Conservation (phyloP, 2,329 filamentous ascomycete species). For the Fusarium odoratissimum region DNA sequence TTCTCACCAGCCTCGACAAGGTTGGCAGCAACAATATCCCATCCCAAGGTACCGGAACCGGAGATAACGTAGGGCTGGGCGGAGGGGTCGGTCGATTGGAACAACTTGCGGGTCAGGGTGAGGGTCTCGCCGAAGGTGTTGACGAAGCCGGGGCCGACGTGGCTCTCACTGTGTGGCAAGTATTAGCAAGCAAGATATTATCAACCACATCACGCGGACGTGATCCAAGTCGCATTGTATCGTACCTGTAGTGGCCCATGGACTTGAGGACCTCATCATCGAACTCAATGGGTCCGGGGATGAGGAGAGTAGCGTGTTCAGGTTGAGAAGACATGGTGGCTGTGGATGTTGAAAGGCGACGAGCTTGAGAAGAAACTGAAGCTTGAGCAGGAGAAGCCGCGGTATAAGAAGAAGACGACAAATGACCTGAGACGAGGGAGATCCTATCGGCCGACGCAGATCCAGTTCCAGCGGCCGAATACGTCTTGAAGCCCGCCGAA, state of each 20-base stretch:
- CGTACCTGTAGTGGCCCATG: constrained; percentile 89
- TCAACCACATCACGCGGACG: not conserved
- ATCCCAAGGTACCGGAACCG: constrained; percentile 94
- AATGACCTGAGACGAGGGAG: constrained; percentile 45
- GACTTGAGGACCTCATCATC: constrained; percentile 95
- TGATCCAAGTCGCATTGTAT: constrained; percentile 4
- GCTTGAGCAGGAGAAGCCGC: constrained; percentile 24
- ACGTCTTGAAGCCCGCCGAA: constrained; percentile 38
- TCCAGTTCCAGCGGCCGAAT: constrained; percentile 34
- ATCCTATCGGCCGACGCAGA: constrained; percentile 44
- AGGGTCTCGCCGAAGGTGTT: constrained; percentile 91
- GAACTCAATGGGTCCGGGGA: constrained; percentile 97
- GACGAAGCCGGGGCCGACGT: constrained; percentile 90
- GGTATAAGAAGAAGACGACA: constrained; percentile 39
- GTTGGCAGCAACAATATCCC: constrained; percentile 97
- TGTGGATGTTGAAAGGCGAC: constrained; percentile 40
- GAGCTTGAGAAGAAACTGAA: constrained; percentile 28
- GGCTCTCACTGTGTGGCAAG: constrained; percentile 77
- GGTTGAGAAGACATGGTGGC: constrained; percentile 71
- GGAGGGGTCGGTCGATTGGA: constrained; percentile 85
- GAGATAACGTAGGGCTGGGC: constrained; percentile 94
- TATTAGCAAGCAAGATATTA: constrained; percentile 8
- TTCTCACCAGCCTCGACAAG: constrained; percentile 89
- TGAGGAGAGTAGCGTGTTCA: constrained; percentile 80
- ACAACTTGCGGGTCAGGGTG: constrained; percentile 88